Base-by-base conservation (phyloP, 2,329 filamentous ascomycete species). In the Cadophora luteo-olivacea region DNA sequence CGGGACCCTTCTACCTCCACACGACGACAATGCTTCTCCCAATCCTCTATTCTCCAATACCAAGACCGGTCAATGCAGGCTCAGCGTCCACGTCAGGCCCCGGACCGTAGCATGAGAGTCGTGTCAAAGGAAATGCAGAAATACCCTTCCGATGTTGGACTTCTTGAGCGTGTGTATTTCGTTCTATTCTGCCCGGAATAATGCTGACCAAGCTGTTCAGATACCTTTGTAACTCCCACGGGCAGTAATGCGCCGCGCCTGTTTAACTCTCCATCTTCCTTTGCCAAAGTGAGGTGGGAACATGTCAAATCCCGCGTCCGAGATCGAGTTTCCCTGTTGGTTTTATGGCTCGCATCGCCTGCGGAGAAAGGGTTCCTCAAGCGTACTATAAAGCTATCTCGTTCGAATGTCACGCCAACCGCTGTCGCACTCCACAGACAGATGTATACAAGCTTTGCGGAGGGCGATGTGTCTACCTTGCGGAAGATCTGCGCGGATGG, bases 391-490 rank as follows among this genome's bases (percentile, higher is more conserved):
- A 81, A 83, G 74, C 76, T 84, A 32, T 73, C 79, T 32, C 81
- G 81, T 16, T 72, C 78, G 25, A 76, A 78, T 64, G 80, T 87
- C 58, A 77, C 82, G 9, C 84, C 87, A 1, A 83, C 84, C 0
- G 90, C 89, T 38, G 84, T 86, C 73, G 83, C 81, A 24, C 80
- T 91, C 75, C 89, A 92, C 78, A 80, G 81, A 64, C 80, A 86
- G 72, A 86, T 92, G 83, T 87, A 88, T 73, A 82, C 84, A 68
- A 86, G 86, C 4, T 85, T 91, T 61, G 90, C 90, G 7, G 79
- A 79, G 1, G 88, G 87, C 68, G 86, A 91, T 79, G 80, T 81
- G 72, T 72, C 75, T 1, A 80, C 82, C 5, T 80, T 92, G 32
- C 79, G 82, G 57, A 78, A 79, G 33, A 78, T 91, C 58, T 91